A percentile compares a stretch with the other conserved stretches of the same genome.
These are phyloP conservation scores for Bruguiera sexangula DNA, from an alignment of 345 rosid species.

Conservation along the genomic window DNA sequence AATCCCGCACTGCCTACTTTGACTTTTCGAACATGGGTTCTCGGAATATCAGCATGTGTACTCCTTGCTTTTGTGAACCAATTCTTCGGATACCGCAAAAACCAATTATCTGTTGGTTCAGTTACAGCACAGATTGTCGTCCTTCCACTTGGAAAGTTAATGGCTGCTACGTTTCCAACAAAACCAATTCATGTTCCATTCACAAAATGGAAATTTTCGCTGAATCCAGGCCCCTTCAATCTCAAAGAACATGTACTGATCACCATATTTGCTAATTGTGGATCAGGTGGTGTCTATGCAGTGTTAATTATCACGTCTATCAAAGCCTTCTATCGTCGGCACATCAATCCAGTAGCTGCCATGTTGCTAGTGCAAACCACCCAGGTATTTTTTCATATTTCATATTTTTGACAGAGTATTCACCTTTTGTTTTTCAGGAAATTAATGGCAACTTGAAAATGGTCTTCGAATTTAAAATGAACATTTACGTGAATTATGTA, in stretches of 20 bases:
- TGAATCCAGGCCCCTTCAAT: constrained; percentile 56
- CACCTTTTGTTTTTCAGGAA: too few relatives aligned
- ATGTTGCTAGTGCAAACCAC: constrained; percentile 63
- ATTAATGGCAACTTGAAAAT: too few relatives aligned
- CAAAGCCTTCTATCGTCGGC: constrained; percentile 37
- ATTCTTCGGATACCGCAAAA: constrained; percentile 37
- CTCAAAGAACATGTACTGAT: constrained; percentile 47
- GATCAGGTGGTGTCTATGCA: constrained; percentile 29
- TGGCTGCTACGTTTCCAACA: constrained; percentile 38
- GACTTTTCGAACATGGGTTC: constrained; percentile 51
- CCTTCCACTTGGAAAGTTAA: constrained; percentile 41
- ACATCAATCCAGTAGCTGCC: constrained; percentile 30
- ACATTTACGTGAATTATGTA: not conserved
- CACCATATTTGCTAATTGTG: constrained; percentile 42
- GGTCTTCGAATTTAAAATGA: too few relatives aligned
- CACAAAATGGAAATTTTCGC: constrained; percentile 41
- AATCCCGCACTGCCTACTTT: constrained; percentile 34
- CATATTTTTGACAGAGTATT: not conserved
- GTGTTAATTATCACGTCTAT: constrained; percentile 26
- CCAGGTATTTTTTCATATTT: constrained; percentile 39
- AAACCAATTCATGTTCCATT: constrained; percentile 25
- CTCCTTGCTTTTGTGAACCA: constrained; percentile 37
- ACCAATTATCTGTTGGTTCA: constrained; percentile 23
- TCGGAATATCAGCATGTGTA: constrained; percentile 36
- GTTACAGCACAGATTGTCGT: constrained; percentile 42